A percentile compares a stretch with the other conserved stretches of the same genome.
phyloP scores from a whole-genome alignment of 2,329 filamentous ascomycete species.

The Berkeleyomyces basicola region DNA sequence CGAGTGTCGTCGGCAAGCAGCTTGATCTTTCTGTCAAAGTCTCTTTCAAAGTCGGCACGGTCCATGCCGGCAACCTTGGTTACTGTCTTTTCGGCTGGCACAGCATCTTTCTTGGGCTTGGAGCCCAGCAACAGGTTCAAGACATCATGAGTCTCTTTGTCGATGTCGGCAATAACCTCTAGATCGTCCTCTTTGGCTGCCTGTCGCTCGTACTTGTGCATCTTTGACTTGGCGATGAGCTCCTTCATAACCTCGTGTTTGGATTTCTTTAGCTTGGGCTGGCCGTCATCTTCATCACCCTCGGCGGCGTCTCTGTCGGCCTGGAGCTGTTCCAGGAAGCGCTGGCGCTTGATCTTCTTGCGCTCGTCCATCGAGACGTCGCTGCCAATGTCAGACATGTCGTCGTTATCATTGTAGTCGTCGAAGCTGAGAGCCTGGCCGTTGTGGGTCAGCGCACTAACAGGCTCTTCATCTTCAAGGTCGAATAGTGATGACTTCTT shows the following conservation, averaged over 20 bases:
- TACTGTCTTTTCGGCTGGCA: slow-evolving; percentile 4
- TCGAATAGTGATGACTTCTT: slow-evolving; percentile 75
- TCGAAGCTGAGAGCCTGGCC: slow-evolving; percentile 63
- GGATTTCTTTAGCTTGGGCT: slow-evolving; percentile 75
- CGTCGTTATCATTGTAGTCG: slow-evolving; percentile 69
- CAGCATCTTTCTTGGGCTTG: slow-evolving; percentile 14
- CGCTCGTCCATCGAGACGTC: slow-evolving; percentile 37
- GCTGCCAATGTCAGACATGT: slow-evolving; percentile 45
- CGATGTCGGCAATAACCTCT: slow-evolving; percentile 66
- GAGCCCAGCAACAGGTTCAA: slow-evolving; percentile 47
- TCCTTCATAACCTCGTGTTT: slow-evolving; percentile 98
- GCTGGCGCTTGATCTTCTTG: slow-evolving; percentile 39
- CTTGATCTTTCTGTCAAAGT: slow-evolving; percentile 73
- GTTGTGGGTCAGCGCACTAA: slow-evolving; percentile 61
- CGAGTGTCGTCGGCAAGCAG: slow-evolving; percentile 72
- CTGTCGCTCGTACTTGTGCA: slow-evolving; percentile 88
- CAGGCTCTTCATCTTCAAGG: slow-evolving; percentile 63
- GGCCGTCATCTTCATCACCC: slow-evolving; percentile 32
- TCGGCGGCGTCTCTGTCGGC: slow-evolving; percentile 28
- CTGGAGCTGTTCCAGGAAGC: slow-evolving; percentile 26
- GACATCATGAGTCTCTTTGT: slow-evolving; percentile 66
- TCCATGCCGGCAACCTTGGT: slow-evolving; percentile 36
- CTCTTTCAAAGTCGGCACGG: slow-evolving; percentile 56
- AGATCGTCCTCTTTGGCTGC: slow-evolving; percentile 86
- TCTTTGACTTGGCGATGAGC: slow-evolving; percentile 90